phyloP scores from a whole-genome alignment of 768 basidiomycete species.

The Lactarius tabidus region DNA sequence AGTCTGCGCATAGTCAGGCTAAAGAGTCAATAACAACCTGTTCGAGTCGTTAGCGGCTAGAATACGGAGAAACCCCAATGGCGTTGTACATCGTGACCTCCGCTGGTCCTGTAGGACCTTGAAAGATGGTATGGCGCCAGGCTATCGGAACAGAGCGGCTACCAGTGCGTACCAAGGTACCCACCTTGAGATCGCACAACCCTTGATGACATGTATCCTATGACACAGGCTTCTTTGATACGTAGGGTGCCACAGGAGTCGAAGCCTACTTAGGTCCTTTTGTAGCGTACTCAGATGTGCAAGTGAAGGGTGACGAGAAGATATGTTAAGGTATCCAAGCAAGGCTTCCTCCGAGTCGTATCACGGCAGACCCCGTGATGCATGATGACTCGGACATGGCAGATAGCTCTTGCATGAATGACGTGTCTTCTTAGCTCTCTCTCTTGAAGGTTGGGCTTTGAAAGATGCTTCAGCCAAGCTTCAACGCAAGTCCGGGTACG shows the following conservation, averaged over 20 bases:
- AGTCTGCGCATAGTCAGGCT: too few species aligned
- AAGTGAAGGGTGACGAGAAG: too few species aligned
- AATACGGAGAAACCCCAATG: not conserved
- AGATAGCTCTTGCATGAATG: too few species aligned
- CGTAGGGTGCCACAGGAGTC: not conserved
- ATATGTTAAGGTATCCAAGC: too few species aligned
- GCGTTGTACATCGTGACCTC: not conserved
- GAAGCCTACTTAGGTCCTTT: too few species aligned
- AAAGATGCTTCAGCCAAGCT: not conserved
- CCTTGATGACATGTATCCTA: too few species aligned
- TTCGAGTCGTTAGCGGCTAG: not conserved
- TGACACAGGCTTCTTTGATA: not conserved
- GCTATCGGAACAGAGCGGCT: not conserved
- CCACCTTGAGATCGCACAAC: not conserved
- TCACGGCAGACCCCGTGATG: not conserved
- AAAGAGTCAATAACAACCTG: not conserved
- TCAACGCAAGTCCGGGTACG: not conserved
- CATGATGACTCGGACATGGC: too few species aligned
- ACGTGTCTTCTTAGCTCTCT: not conserved
- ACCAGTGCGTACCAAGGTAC: too few species aligned
- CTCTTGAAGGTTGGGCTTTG: not conserved
- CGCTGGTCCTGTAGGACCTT: not conserved
- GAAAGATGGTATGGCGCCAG: not conserved
- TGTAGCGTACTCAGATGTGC: too few species aligned
- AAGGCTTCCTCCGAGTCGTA: not conserved